These are phyloP conservation scores for Ceratobasidium papillatum DNA, from an alignment of 1,284 basidiomycete species.

Conservation along the genomic window DNA sequence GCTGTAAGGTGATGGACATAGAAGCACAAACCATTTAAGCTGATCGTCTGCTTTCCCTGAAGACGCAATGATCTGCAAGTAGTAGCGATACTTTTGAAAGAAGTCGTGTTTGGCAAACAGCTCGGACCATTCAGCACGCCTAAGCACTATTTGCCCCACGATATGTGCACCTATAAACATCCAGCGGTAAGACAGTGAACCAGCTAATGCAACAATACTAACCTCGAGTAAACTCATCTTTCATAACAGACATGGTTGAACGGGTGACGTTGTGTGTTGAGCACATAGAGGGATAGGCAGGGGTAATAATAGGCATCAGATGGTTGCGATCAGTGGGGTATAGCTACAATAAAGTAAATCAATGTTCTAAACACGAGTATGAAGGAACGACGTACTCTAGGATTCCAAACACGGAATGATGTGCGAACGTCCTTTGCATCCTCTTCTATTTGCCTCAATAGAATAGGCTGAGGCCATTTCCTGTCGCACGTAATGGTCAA, in stretches of 20 bases:
- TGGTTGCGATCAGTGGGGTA: conserved; percentile 94
- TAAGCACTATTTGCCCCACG: conserved; percentile 90
- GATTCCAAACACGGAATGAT: conserved; percentile 97
- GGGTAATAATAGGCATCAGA: conserved; percentile 99
- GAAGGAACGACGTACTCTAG: conserved; percentile 66
- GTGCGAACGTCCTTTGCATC: conserved; percentile 60
- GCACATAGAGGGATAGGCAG: conserved; percentile 99
- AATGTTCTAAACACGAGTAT: not conserved
- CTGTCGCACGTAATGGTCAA: conserved; percentile 54
- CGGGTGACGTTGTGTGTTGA: conserved; percentile 97
- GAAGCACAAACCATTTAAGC: conserved; percentile 84
- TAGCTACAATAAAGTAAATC: conserved; percentile 60
- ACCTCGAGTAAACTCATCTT: conserved; percentile 95
- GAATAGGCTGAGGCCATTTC: conserved; percentile 97
- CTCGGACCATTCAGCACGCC: conserved; percentile 88
- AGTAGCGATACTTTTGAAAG: conserved; percentile 96
- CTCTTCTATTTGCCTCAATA: conserved; percentile 96
- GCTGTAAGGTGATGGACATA: conserved; percentile 2
- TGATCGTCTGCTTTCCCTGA: conserved; percentile 84
- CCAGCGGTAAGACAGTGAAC: conserved; percentile 30
- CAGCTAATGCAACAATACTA: conserved; percentile 41
- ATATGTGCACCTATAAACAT: conserved; percentile 78
- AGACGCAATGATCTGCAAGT: conserved; percentile 97
- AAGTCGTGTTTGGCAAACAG: conserved; percentile 96
- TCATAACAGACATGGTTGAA: conserved; percentile 97